These are phyloP conservation scores for Colletotrichum sp. DNA, from an alignment of 2,329 filamentous ascomycete genomes.

Conservation along the genomic window DNA sequence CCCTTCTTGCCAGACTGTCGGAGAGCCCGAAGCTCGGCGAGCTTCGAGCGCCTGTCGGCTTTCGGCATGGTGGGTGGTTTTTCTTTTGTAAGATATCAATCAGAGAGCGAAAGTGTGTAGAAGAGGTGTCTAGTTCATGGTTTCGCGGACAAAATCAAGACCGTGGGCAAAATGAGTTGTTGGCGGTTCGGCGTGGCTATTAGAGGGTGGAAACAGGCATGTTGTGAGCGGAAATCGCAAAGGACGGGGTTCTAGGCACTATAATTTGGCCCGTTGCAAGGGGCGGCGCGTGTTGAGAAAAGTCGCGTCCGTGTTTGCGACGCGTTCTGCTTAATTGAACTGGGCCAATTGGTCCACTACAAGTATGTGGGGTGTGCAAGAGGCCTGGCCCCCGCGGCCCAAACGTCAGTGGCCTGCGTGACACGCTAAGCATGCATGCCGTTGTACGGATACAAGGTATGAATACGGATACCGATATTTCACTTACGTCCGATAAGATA, in stretches of 20 bases:
- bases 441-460: background rate
- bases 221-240: background rate
- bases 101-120: background rate
- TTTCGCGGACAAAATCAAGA: background rate
- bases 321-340: conserved; percentile 17
- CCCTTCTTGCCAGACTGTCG: conserved; percentile 91
- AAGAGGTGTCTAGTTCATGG: background rate
- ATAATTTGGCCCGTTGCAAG: conserved; percentile 1
- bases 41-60: conserved; percentile 53
- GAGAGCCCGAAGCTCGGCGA: conserved; percentile 83
- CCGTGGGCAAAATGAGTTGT: background rate
- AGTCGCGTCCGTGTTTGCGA: conserved; percentile 18
- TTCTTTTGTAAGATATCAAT: background rate
- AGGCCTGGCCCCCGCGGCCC: background rate
- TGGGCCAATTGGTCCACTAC: background rate
- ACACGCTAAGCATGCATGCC: background rate
- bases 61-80: conserved; percentile 42
- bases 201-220: background rate
- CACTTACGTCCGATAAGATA: background rate
- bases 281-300: conserved; percentile 4
- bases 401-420: background rate
- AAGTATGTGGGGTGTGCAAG: background rate
- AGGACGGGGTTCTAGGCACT: conserved; percentile 10
- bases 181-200: background rate
- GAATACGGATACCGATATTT: background rate